These are phyloP conservation scores for Styphnolobium japonicum DNA, from an alignment of 306 rosid species.

Conservation along the genomic window DNA sequence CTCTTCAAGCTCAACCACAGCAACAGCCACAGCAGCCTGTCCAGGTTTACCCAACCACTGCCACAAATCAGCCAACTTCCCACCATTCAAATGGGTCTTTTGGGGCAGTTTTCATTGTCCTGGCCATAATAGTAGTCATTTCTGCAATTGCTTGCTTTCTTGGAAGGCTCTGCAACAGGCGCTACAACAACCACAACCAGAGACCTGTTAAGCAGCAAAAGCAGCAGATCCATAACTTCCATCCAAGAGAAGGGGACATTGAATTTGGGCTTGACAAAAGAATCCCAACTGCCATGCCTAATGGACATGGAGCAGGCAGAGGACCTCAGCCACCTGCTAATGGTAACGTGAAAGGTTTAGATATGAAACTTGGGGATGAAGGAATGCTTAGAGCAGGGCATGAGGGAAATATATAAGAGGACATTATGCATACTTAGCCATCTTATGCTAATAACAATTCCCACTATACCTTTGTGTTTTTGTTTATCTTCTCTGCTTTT, in stretches of 20 bases:
- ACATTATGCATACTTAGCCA: neutral
- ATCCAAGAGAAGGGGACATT: slow-evolving; percentile 46
- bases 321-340: slow-evolving; percentile 20
- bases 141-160: slow-evolving; percentile 78
- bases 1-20: slow-evolving; percentile 50
- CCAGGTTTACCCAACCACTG: slow-evolving; percentile 56
- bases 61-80: slow-evolving; percentile 37
- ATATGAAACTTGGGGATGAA: slow-evolving; percentile 37
- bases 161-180: slow-evolving; percentile 68
- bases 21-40: slow-evolving; percentile 51
- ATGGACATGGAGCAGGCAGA: slow-evolving; percentile 25
- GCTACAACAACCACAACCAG: slow-evolving; percentile 11
- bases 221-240: slow-evolving; percentile 33
- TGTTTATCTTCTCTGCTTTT: neutral
- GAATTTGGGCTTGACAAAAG: slow-evolving; percentile 64
- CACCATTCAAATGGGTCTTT: slow-evolving; percentile 81
- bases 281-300: slow-evolving; percentile 35
- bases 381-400: slow-evolving; percentile 38
- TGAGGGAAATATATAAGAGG: neutral
- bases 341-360: slow-evolving; percentile 41
- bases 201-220: slow-evolving; percentile 35
- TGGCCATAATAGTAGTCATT: slow-evolving; percentile 66
- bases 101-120: slow-evolving; percentile 85
- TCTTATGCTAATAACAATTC: neutral
- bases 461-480: neutral